These are phyloP conservation scores for Dioszegia crocea DNA, from an alignment of 768 basidiomycete species.

Conservation along the genomic window DNA sequence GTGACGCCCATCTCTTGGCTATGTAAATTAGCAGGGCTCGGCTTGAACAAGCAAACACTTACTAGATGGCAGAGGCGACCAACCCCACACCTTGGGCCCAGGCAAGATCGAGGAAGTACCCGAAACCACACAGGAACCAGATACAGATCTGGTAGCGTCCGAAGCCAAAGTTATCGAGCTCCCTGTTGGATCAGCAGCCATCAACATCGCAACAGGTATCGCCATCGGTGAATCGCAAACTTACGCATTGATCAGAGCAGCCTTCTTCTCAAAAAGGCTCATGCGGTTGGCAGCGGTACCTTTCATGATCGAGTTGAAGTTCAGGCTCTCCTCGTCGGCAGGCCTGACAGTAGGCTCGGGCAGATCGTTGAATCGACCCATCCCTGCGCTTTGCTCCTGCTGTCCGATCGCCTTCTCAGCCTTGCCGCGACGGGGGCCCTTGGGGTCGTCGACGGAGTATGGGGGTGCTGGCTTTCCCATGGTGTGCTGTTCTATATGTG, in stretches of 20 bases:
- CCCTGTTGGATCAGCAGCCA: slow-evolving; percentile 12
- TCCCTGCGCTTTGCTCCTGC: background rate
- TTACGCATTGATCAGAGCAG: slow-evolving; percentile 39
- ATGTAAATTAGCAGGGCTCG: background rate
- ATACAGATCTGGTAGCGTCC: slow-evolving; percentile 48
- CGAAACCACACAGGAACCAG: slow-evolving; percentile 50
- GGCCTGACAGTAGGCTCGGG: slow-evolving; percentile 6
- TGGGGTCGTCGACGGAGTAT: no score
- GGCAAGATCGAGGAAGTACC: slow-evolving; percentile 47
- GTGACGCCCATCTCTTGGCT: slow-evolving; percentile 31
- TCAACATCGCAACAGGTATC: background rate
- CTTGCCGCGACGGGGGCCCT: background rate
- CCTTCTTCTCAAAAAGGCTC: slow-evolving; percentile 44
- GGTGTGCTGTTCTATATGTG: background rate
- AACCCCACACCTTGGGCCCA: slow-evolving; percentile 49
- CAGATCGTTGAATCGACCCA: background rate
- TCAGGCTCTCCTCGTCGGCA: slow-evolving; percentile 5
- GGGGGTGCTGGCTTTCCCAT: background rate
- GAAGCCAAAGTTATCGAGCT: slow-evolving; percentile 42
- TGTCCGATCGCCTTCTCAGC: background rate
- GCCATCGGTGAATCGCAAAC: background rate
- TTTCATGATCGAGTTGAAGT: slow-evolving; percentile 13
- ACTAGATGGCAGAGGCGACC: slow-evolving; percentile 35
- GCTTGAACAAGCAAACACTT: slow-evolving; percentile 27
- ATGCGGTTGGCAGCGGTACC: slow-evolving; percentile 16